Evolutionary conservation across 768 basidiomycete species (phyloP).

Genomic region (Phlegmacium glaucopus): DNA sequence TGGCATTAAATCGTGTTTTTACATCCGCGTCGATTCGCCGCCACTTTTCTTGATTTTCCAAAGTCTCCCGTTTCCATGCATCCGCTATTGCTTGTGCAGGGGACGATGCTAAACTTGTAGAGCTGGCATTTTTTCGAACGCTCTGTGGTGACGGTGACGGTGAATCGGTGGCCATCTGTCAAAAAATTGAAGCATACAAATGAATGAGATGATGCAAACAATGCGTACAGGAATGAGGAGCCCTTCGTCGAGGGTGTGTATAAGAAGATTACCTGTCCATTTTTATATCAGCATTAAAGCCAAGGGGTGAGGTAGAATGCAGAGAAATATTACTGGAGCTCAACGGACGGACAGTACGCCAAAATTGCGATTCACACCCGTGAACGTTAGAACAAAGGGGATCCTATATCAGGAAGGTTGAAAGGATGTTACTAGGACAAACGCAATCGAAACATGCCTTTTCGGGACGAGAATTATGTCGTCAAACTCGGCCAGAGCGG

Average conservation of each 20-base stretch:
- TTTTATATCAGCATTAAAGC: constrained; percentile 42
- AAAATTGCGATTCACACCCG: constrained; percentile 37
- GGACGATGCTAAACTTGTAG: constrained; percentile 33
- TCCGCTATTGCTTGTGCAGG: constrained; percentile 65
- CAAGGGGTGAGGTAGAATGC: constrained; percentile 38
- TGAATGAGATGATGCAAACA: constrained; percentile 21
- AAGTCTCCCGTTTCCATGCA: constrained; percentile 63
- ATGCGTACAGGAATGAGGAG: constrained; percentile 36
- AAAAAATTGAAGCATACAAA: constrained; percentile 28
- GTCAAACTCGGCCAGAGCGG: constrained; percentile 15
- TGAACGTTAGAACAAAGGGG: constrained; percentile 42
- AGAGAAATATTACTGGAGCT: constrained; percentile 32
- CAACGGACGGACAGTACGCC: constrained; percentile 34
- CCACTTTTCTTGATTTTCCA: constrained; percentile 60
- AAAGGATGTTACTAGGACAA: constrained; percentile 36
- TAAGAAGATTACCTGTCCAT: constrained; percentile 33
- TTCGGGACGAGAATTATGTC: constrained; percentile 30
- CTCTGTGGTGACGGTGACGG: constrained; percentile 35
- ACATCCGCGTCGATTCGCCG: constrained; percentile 45
- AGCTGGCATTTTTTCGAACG: constrained; percentile 27
- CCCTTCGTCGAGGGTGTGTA: constrained; percentile 31
- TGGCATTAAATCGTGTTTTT: constrained; percentile 44
- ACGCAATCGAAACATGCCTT: constrained; percentile 42
- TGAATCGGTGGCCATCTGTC: constrained; percentile 44
- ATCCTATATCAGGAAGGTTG: constrained; percentile 48